Conservation (phyloP, 176 grass and related monocot species). For the Hsuehochloa calcarea region DNA sequence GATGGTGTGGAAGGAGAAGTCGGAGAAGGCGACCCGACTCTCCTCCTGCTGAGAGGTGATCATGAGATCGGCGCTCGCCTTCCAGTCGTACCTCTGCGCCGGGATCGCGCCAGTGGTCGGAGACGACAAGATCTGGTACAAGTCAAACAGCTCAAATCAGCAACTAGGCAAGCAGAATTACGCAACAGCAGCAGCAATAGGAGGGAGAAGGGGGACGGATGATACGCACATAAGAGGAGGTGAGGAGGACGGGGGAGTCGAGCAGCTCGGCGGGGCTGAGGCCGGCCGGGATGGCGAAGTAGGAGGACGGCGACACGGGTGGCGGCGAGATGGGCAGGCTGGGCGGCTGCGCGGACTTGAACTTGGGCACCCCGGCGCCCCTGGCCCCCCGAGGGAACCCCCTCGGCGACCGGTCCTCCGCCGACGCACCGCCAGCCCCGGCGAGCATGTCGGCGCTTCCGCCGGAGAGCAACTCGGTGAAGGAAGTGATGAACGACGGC, state of each 20-base stretch:
- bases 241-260: conserved; percentile 83
- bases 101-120: conserved; percentile 85
- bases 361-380: conserved; percentile 65
- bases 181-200: not conserved
- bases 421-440: not conserved
- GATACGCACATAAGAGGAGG: conserved; percentile 47
- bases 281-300: conserved; percentile 73
- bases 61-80: conserved; percentile 26
- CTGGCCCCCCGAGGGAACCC: conserved; percentile 3
- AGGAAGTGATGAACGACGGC: conserved; percentile 59
- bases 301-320: conserved; percentile 70
- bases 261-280: conserved; percentile 89
- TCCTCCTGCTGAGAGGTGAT: conserved; percentile 36
- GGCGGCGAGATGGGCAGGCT: conserved; percentile 74
- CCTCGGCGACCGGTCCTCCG: conserved; percentile 1
- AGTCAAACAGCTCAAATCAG: conserved; percentile 11
- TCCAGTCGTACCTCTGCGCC: conserved; percentile 50
- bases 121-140: conserved; percentile 54
- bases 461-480: conserved; percentile 74
- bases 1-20: conserved; percentile 63
- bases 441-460: conserved; percentile 20
- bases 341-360: conserved; percentile 88
- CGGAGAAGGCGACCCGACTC: conserved; percentile 11
- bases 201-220: not conserved
- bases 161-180: not conserved